Conservation (phyloP, 129 eudicot species). For the Flaveria bidentis region DNA sequence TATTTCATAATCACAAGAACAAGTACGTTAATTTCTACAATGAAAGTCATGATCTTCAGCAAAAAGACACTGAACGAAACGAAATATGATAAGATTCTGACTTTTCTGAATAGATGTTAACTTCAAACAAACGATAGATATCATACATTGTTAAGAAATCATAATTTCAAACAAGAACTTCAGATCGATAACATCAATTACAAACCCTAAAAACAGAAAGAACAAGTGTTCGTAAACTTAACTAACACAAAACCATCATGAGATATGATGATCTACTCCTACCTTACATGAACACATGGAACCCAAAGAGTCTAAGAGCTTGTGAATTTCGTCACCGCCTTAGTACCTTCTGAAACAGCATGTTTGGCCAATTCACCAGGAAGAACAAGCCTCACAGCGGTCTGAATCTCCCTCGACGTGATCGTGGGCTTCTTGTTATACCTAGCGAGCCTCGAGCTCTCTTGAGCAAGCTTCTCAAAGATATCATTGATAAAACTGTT, state of each 20-base stretch:
- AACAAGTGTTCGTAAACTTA: not conserved
- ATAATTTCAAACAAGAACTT: not conserved
- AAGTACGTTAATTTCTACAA: too few species aligned
- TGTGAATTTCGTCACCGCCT: constrained; percentile 41
- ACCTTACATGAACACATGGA: not conserved
- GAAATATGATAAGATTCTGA: too few species aligned
- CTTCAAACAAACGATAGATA: not conserved
- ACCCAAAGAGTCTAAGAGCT: constrained; percentile 12
- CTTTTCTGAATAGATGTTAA: too few species aligned
- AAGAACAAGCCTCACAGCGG: constrained; percentile 42
- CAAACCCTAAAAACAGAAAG: not conserved
- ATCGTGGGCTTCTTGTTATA: constrained; percentile 51
- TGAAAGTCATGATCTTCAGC: too few species aligned
- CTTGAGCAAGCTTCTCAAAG: constrained; percentile 47
- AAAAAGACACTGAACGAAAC: too few species aligned
- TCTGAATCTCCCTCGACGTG: constrained; percentile 44
- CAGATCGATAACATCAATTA: not conserved
- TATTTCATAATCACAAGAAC: too few species aligned
- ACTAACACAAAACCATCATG: not conserved
- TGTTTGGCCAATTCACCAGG: constrained; percentile 51
- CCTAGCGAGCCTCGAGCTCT: constrained; percentile 45
- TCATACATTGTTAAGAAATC: not conserved
- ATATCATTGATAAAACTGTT: constrained; percentile 50
- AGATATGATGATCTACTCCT: constrained; percentile 8
- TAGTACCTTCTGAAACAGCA: constrained; percentile 44